phyloP scores from a whole-genome alignment of 2,329 filamentous ascomycete species.

The Stemphylium vesicarium region DNA sequence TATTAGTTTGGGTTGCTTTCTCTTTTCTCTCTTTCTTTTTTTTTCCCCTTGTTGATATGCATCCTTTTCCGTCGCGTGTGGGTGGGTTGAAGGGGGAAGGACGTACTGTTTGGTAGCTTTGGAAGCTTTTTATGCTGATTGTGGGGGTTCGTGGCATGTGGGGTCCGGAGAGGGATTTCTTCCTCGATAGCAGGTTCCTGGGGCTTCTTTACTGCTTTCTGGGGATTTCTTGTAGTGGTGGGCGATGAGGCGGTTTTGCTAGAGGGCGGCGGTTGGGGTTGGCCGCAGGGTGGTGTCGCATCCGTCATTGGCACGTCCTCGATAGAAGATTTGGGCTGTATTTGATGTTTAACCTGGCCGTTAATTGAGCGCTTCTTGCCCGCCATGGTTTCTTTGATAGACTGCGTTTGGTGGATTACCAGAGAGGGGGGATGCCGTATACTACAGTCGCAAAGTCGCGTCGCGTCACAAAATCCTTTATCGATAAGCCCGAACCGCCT shows the following conservation, averaged over 20 bases:
- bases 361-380: conserved; percentile 34
- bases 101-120: conserved; percentile 33
- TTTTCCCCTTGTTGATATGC: no score
- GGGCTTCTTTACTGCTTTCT: not conserved
- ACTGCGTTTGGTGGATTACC: no score
- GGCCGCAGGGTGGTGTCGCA: conserved; percentile 21
- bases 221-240: not conserved
- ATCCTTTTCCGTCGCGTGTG: no score
- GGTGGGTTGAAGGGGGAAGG: not conserved
- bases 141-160: not conserved
- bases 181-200: conserved; percentile 1
- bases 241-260: conserved; percentile 10
- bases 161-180: not conserved
- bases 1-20: not conserved
- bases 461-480: conserved; percentile 25
- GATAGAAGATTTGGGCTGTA: not conserved
- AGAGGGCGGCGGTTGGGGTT: conserved; percentile 17
- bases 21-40: no score
- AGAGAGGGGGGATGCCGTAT: not conserved
- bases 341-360: conserved; percentile 29
- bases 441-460: conserved; percentile 5
- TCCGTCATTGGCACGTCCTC: conserved; percentile 9
- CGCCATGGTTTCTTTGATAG: conserved; percentile 16
- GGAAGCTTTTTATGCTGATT: conserved; percentile 20
- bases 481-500: conserved; percentile 14